Base-by-base conservation (phyloP, 805 yeast species). In the Cyberlindnera xishuangbannaensis region DNA sequence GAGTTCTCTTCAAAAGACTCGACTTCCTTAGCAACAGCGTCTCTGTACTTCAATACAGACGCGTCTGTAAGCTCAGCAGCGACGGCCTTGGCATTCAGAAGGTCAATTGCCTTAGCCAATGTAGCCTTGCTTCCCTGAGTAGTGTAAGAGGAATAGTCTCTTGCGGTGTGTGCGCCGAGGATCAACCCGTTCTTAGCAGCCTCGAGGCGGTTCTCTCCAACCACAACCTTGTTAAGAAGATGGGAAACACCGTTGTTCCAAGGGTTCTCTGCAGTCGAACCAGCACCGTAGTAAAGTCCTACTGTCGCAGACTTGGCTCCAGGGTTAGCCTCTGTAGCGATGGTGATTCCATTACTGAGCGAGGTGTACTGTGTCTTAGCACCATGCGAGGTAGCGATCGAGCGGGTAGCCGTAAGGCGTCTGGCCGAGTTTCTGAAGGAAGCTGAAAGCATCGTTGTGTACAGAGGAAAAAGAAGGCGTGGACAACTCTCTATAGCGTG, bases 171-270 rank as follows among this genome's bases (percentile, higher is more conserved):
- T 19, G 81, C 57, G 28, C 73, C 58, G 37, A 81, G 59, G 36
- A 69, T 54, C 27, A 80, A 73, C 50, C 92, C 94, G 23, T 66
- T 51, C 32, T 64, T 50, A 30, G 59, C 58, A 27, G 71, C 67
- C 10, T 50, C 58, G 24, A 37, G 39, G n/a, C 48, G 40, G 36
- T 46, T 59, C 35, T 57, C 56, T 9, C 56, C 47, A 24, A 59
- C 55, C 53, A 81, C 64, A 16, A 71, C 58, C 40, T 69, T 62
- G 56, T 80, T 64, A 45, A 76, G 66, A 48, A 83, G 62, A 43
- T 80, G 73, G 35, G 90, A 73, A 33, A 79, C 76, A 73, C 95
- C 95, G 49, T 83, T 83, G 67, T 78, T 80, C 73, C 76, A 82
- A 27, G 84, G 69, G 62, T 79, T 82, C 61, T 83, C 95, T 34